These are phyloP conservation scores for Dalbergia cultrata DNA, from an alignment of 306 rosid genomes.

Conservation along the genomic window DNA sequence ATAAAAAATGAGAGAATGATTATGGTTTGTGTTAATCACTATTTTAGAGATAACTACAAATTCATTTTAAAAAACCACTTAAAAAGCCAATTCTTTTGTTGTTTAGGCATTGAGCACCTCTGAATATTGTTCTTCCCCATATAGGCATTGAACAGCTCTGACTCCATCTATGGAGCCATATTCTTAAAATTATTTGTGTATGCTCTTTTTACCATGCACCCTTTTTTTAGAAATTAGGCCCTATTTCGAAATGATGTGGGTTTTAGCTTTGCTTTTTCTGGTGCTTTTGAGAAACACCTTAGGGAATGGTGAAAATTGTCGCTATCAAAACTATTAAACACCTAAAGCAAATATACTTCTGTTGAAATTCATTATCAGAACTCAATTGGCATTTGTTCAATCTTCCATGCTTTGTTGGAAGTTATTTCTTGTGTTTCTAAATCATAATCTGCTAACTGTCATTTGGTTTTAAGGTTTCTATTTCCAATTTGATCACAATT, in stretches of 20 bases:
- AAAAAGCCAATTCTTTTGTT: neutral
- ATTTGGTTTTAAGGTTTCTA: neutral
- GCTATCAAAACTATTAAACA: neutral
- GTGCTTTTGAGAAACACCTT: neutral
- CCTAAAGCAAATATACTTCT: neutral
- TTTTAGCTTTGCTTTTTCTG: neutral
- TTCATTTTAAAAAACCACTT: too few species aligned
- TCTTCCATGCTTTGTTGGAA: neutral
- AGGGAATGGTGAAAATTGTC: neutral
- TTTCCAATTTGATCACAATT: neutral
- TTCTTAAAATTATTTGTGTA: too few species aligned
- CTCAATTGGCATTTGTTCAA: neutral
- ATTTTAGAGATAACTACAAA: too few species aligned
- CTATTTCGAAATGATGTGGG: neutral
- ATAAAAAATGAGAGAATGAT: too few species aligned
- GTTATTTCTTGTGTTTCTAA: neutral
- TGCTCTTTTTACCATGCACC: too few species aligned
- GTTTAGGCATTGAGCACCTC: neutral
- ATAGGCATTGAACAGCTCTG: too few species aligned
- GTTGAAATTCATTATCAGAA: neutral
- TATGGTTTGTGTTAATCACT: too few species aligned
- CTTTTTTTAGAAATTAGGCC: neutral
- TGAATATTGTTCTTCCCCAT: too few species aligned
- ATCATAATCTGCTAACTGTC: neutral
- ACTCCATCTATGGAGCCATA: too few species aligned